A percentile compares a stretch with the other conserved stretches of the same genome.
These are phyloP conservation scores for Phytopythium litorale DNA, from an alignment of 352 stramenopile genomes.

Conservation along the genomic window DNA sequence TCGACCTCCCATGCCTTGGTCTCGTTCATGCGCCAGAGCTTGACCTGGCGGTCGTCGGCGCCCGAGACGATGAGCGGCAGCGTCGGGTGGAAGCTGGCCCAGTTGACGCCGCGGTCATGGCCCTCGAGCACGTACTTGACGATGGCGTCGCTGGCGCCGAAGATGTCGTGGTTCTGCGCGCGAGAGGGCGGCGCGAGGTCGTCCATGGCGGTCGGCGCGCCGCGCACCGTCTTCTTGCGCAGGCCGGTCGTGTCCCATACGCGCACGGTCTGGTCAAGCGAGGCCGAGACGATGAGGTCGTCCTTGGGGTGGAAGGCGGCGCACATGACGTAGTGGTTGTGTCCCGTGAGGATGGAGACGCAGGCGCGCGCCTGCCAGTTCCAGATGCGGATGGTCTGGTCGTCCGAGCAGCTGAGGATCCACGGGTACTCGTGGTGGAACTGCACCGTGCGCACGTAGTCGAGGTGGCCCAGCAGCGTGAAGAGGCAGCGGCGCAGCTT, in stretches of 20 bases:
- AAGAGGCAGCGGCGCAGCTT: conserved; percentile 99
- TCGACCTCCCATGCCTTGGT: conserved; percentile 99
- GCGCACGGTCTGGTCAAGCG: conserved; percentile 97
- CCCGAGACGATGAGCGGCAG: conserved; percentile 97
- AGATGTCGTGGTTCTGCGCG: conserved; percentile 88
- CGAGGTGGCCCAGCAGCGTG: conserved; percentile 97
- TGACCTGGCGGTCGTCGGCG: conserved; percentile 99
- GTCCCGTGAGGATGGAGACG: conserved; percentile 98
- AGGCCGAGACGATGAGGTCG: conserved; percentile 98
- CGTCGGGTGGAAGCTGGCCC: conserved; percentile 98
- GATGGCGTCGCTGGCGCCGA: conserved; percentile 98
- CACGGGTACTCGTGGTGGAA: conserved; percentile 99
- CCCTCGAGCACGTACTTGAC: conserved; percentile 99
- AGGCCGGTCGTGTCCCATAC: conserved; percentile 99
- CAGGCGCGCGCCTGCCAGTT: conserved; percentile 99
- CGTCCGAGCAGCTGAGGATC: conserved; percentile 97
- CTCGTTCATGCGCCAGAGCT: conserved; percentile 99
- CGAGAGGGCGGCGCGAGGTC: conserved; percentile 33
- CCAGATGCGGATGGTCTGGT: conserved; percentile 99
- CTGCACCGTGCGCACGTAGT: conserved; percentile 99
- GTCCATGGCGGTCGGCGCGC: conserved; percentile 77
- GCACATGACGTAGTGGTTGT: conserved; percentile 99
- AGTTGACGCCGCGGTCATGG: conserved; percentile 99
- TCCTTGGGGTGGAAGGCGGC: conserved; percentile 99
- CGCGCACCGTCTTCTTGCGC: conserved; percentile 97